Conservation (phyloP, 345 rosid species). For the Aegle marmelos region DNA sequence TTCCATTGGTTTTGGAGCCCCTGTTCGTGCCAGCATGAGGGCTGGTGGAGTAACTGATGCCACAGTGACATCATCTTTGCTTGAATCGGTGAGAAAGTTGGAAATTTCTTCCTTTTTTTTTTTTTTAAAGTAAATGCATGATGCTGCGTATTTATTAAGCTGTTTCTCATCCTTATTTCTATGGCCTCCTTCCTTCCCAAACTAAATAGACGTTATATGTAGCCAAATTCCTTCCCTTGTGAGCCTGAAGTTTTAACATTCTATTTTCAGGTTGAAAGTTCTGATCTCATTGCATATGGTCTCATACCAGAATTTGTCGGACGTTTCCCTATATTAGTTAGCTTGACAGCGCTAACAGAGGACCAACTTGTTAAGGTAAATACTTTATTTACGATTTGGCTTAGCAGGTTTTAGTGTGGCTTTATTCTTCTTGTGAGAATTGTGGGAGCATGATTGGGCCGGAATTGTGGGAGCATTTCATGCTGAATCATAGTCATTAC, state of each 20-base stretch:
- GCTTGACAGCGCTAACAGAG: conserved; percentile 87
- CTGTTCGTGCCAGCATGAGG: conserved; percentile 95
- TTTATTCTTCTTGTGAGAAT: not conserved
- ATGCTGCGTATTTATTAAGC: not conserved
- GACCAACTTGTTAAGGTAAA: conserved; percentile 85
- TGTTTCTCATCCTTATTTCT: not conserved
- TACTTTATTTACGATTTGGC: conserved; percentile 10
- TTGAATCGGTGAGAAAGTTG: conserved; percentile 64
- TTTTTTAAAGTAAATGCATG: not conserved
- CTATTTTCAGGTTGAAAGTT: conserved; percentile 74
- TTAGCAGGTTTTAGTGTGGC: not conserved
- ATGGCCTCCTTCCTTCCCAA: not conserved
- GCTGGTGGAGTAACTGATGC: conserved; percentile 64
- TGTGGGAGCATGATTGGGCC: not conserved
- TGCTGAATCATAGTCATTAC: not conserved
- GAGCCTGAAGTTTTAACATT: conserved; percentile 12
- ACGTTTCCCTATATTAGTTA: conserved; percentile 87
- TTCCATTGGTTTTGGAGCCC: conserved; percentile 98
- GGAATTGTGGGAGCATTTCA: too few relatives aligned
- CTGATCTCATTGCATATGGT: conserved; percentile 90
- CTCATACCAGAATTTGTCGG: conserved; percentile 98
- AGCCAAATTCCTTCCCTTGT: conserved; percentile 4
- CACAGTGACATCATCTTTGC: conserved; percentile 74
- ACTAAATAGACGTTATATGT: not conserved
- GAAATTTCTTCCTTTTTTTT: not conserved